Percentiles rank a stretch among this genome's conserved stretches.
Evolutionary conservation across 148 eudicot genomes (phyloP).

Genomic region (Diospyros lotus): DNA sequence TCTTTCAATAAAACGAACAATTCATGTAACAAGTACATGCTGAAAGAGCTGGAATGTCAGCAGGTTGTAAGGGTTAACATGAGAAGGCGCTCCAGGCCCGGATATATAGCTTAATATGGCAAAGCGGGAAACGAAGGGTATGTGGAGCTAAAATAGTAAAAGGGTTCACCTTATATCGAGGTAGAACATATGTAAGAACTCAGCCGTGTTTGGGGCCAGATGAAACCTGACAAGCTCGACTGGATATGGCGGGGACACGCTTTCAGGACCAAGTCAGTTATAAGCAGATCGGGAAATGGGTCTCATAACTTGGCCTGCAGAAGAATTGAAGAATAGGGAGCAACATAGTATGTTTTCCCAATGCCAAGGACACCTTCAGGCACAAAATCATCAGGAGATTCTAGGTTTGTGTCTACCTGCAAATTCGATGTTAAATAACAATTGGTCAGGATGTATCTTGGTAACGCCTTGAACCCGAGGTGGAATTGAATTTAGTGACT

Average conservation of each 20-base stretch:
- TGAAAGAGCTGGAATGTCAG: too few relatives aligned
- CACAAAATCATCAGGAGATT: slow-evolving; percentile 69
- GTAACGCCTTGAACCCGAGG: neutral
- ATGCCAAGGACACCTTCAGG: slow-evolving; percentile 65
- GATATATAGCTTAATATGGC: too few relatives aligned
- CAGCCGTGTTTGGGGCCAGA: neutral
- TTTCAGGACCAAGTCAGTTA: neutral
- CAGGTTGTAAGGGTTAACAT: too few relatives aligned
- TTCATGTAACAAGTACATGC: too few relatives aligned
- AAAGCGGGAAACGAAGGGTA: too few relatives aligned
- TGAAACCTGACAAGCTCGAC: neutral
- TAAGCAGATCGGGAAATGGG: neutral
- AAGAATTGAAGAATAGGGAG: slow-evolving; percentile 78
- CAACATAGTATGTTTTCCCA: slow-evolving; percentile 47
- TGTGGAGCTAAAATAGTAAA: neutral
- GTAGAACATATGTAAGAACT: neutral
- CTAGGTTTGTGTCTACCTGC: slow-evolving; percentile 90
- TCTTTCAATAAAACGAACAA: too few relatives aligned
- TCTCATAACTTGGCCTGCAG: slow-evolving; percentile 61
- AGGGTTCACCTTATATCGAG: neutral
- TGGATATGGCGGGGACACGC: neutral
- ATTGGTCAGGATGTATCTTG: neutral
- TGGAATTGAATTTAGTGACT: neutral
- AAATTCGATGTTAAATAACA: slow-evolving; percentile 1
- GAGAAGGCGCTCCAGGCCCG: too few relatives aligned